phyloP scores from a whole-genome alignment of 148 eudicot genomes.

The Polygonum aviculare region DNA sequence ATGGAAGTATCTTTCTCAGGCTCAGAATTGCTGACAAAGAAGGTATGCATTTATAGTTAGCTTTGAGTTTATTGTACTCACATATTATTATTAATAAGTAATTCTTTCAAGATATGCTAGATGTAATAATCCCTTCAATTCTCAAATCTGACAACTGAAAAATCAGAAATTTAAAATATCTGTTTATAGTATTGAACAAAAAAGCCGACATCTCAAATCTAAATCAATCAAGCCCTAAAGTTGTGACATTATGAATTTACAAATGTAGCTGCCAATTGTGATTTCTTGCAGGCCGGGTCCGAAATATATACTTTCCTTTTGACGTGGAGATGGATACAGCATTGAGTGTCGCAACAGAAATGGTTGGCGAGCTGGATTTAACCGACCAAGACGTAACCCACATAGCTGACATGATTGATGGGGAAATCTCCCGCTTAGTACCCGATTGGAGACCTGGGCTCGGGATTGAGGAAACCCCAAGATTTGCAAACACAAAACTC shows the following conservation, averaged over 20 bases:
- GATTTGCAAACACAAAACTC: constrained; percentile 24
- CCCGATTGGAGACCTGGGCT: constrained; percentile 62
- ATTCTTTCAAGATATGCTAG: not conserved
- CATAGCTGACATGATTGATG: constrained; percentile 78
- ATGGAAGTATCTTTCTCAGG: constrained; percentile 62
- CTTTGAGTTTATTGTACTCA: not conserved
- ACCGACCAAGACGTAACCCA: constrained; percentile 70
- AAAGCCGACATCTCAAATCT: too few relatives aligned
- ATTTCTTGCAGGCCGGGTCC: constrained; percentile 39
- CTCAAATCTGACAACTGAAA: too few relatives aligned
- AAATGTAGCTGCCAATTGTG: not conserved
- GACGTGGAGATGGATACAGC: constrained; percentile 67
- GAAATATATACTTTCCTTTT: constrained; percentile 78
- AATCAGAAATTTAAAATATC: too few relatives aligned
- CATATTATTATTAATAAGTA: not conserved
- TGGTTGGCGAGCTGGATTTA: constrained; percentile 75
- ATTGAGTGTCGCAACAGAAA: constrained; percentile 76
- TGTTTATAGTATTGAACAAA: too few relatives aligned
- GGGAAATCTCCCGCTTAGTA: constrained; percentile 53
- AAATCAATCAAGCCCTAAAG: not conserved
- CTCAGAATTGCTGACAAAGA: constrained; percentile 67
- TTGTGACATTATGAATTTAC: not conserved
- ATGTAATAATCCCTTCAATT: too few relatives aligned
- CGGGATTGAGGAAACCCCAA: constrained; percentile 43
- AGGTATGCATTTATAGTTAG: constrained; percentile 29